Evolutionary conservation across 1,139 yeast genomes (phyloP), one percentile per base, ranked within the genome.

Genomic region (Suhomyces panamericanus): DNA sequence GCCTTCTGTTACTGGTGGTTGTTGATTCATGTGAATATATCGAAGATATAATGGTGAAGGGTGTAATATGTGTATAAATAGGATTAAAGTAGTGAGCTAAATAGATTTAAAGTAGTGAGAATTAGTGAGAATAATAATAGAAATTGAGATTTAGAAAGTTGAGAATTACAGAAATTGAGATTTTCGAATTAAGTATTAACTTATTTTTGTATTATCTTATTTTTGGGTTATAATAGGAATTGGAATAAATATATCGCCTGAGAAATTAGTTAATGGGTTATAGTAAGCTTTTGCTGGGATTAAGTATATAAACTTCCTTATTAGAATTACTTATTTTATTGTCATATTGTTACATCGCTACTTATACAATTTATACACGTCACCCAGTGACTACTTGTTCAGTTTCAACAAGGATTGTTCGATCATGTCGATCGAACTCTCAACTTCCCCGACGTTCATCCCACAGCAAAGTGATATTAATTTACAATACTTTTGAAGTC

Each of bases 401-500:
- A 29, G 40, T 45, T 56, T 58, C 27, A 55, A 40, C 39, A 66
- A 63, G 15, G 75, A 69, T 49, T 69, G 70, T 53, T 74, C 79
- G 32, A 74, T 72, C 49, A 70, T 60, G 49, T 74, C 77, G 42
- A 74, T 73, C 22, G 73, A 66, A 28, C 56, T 57, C 47, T 73
- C 77, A 32, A 73, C 76, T 35, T 73, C 78, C 32, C 59, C 59
- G 42, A 69, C 54, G 44, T 67, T 59, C 77, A 74, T 70, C 15
- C 77, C 78, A 49, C 78, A 73, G 52, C 78, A 72, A 35, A 70
- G 56, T 14, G 78, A 67, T 15, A 74, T 69, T 47, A 74, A 60
- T 50, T 65, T 67, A 51, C 76, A 70, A 51, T 74, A 74, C 51
- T 74, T 74, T 55, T 63, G 63, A 39, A 74, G 60, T 41, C 62